Percentiles rank a stretch among this genome's conserved stretches.
Conservation (phyloP, 352 stramenopile species). For the Phytophthora cactorum region DNA sequence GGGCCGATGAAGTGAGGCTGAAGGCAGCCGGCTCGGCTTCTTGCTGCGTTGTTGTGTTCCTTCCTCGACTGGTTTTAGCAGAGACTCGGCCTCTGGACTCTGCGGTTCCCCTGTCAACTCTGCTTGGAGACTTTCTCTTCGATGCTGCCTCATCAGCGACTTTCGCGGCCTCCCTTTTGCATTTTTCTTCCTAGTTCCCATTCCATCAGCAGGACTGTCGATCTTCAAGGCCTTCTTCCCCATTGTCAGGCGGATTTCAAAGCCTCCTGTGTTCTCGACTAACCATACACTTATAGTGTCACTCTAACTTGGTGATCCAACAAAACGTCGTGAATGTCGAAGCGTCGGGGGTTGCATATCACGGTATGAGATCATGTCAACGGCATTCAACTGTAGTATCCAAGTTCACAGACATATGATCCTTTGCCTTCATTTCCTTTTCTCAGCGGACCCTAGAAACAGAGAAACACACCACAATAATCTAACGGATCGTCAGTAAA, state of each 20-base stretch:
- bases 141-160: constrained; percentile 29
- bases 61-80: constrained; percentile 36
- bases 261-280: neutral
- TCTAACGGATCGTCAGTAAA: constrained; percentile 18
- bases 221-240: constrained; percentile 28
- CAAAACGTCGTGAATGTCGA: constrained; percentile 15
- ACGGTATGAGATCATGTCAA: constrained; percentile 10
- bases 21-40: neutral
- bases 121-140: constrained; percentile 15
- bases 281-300: neutral
- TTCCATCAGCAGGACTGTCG: constrained; percentile 5
- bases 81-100: constrained; percentile 41
- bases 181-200: constrained; percentile 14
- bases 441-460: neutral
- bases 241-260: constrained; percentile 4
- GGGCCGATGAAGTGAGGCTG: neutral
- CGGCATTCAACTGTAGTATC: neutral
- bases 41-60: neutral
- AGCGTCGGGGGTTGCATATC: constrained; percentile 25
- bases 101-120: constrained; percentile 14
- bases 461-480: neutral
- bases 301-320: neutral
- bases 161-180: constrained; percentile 13
- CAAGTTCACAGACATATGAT: neutral
- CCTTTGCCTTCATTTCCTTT: neutral